Evolutionary conservation across 225 moss, liverwort and hornwort species (phyloP).

Genomic region (Pseudoscleropodium purum): DNA sequence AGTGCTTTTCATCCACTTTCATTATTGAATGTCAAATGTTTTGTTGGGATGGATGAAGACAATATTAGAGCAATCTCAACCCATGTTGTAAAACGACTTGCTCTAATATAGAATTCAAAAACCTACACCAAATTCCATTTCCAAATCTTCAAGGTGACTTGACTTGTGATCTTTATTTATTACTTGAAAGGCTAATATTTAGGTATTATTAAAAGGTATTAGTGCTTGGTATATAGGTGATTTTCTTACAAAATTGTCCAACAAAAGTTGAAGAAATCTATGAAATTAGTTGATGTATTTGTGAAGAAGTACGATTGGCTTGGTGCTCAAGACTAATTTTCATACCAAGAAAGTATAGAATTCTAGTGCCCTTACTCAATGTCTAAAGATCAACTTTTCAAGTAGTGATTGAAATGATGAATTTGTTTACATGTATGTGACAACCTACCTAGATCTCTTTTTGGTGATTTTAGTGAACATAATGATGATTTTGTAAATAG

Average conservation of each 20-base stretch:
- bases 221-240: neutral
- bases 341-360: neutral
- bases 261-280: neutral
- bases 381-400: neutral
- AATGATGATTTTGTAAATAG: neutral
- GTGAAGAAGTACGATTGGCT: neutral
- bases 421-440: neutral
- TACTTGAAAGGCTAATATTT: neutral
- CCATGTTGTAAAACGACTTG: fast-evolving
- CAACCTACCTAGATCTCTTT: fast-evolving
- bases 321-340: neutral
- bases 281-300: neutral
- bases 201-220: neutral
- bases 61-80: neutral
- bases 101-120: neutral
- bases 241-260: neutral
- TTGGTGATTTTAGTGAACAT: neutral
- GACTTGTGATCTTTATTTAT: neutral
- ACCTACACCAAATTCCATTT: neutral
- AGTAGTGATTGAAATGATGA: neutral
- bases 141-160: neutral
- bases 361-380: too few relatives aligned
- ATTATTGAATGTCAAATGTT: neutral
- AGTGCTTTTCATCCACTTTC: neutral
- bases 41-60: neutral